phyloP scores from a whole-genome alignment of 78 protist genomes.

The Chrysochromulina tobinii region DNA sequence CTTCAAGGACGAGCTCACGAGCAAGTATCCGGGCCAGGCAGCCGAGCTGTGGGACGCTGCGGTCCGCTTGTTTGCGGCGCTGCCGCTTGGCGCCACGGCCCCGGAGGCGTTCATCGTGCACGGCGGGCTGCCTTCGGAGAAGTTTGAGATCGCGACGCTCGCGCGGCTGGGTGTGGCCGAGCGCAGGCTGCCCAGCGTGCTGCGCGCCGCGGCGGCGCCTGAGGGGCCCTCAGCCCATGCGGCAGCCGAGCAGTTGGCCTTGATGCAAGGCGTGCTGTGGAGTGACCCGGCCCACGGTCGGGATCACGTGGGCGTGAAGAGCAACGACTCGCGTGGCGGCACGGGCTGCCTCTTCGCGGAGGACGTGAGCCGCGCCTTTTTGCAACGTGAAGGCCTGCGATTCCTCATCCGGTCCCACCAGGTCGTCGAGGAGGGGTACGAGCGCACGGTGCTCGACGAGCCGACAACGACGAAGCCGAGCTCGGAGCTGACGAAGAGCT shows the following conservation, averaged over 20 bases:
- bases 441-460: too few species aligned
- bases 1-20: constrained; percentile 40
- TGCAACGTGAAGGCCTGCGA: neutral
- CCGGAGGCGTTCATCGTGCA: neutral
- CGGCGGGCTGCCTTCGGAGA: neutral
- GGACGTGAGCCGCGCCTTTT: neutral
- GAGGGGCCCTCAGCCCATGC: too few species aligned
- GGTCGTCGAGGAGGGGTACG: neutral
- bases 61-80: neutral
- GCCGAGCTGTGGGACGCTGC: neutral
- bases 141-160: neutral
- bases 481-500: neutral
- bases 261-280: neutral
- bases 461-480: too few species aligned
- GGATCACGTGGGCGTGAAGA: neutral
- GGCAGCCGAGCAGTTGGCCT: neutral
- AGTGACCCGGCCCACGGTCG: neutral
- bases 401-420: constrained; percentile 43
- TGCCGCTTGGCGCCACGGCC: neutral
- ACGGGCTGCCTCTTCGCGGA: neutral
- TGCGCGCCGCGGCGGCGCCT: too few species aligned
- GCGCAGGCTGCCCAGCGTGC: too few species aligned
- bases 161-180: too few species aligned
- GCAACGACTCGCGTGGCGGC: neutral
- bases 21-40: constrained; percentile 16